Evolutionary conservation across 202 grass and related monocot species (phyloP), one percentile per base, ranked within the genome.

Genomic region (Zoysia matrella): DNA sequence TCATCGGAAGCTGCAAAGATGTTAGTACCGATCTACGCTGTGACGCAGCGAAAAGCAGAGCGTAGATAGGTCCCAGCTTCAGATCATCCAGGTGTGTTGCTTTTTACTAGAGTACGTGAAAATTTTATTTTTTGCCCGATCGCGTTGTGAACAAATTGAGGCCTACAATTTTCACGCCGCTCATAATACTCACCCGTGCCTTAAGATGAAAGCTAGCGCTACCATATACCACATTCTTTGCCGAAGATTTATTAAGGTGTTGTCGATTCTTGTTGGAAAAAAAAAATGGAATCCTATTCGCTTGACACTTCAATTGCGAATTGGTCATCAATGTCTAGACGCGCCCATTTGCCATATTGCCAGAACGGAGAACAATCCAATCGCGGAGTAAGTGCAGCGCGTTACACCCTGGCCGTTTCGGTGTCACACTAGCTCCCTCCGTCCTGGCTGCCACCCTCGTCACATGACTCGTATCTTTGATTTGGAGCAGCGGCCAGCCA

Each of bases 391-490:
- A 58, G 53, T 6, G 46, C 47, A 47, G 12, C 71, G 4, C 47
- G 53, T 76, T 76, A 54, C 16, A 3, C 65, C 2, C 12, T 82
- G 60, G 60, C 60, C 67, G 49, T 67, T 73, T 11, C 41, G 70
- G 48, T 75, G 69, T 80, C 43, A 62, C 61, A 13, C 53, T 56
- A 3, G 3, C 11, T 4, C 8, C 52, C 67, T 2, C 8, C 10
- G 13, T 30, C 22, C 22, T 30, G 22, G 22, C 22, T 30, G 22
- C 22, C 22, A 30, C 7, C 6, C 22, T 18, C 16, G 3, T 56
- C 8, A 15, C 44, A 54, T 30, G 22, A 30, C 22, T 30, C 22
- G 22, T 30, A 45, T 45, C 56, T 65, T 82, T 73, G 48, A 65
- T 45, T 75, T 6, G 3, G 47, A 2, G 62, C 67, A 54, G 30